phyloP scores from a whole-genome alignment of 2,329 filamentous ascomycete species.

The Lasiodiplodia sp. region DNA sequence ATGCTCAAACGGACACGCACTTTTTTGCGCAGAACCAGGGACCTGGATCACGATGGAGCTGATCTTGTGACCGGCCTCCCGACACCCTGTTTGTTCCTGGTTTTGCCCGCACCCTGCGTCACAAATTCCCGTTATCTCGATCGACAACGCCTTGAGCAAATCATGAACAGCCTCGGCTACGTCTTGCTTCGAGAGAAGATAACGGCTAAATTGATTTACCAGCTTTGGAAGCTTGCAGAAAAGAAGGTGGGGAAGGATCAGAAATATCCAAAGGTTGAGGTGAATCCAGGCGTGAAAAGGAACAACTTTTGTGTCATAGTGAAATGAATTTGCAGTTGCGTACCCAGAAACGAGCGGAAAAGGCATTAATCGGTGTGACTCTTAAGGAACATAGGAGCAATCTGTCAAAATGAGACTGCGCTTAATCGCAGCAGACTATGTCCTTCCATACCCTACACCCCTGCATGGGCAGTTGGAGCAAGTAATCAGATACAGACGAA shows the following conservation, averaged over 20 bases:
- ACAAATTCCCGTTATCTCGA: conserved; percentile 91
- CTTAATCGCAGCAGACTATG: too few relatives aligned
- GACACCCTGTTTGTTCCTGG: conserved; percentile 82
- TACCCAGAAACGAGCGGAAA: background rate
- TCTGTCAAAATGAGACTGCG: background rate
- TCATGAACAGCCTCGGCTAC: conserved; percentile 84
- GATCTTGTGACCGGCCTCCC: conserved; percentile 34
- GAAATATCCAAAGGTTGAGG: conserved; percentile 73
- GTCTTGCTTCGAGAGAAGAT: conserved; percentile 69
- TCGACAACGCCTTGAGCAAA: conserved; percentile 69
- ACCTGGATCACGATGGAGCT: conserved; percentile 31
- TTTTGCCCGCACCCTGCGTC: conserved; percentile 87
- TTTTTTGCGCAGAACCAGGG: conserved; percentile 38
- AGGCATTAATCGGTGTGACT: too few relatives aligned
- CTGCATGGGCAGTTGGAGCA: too few relatives aligned
- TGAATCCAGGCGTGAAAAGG: conserved; percentile 75
- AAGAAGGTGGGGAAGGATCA: conserved; percentile 36
- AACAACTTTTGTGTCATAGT: conserved; percentile 93
- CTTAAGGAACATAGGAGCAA: background rate
- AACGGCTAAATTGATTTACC: conserved; percentile 86
- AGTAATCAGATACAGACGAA: too few relatives aligned
- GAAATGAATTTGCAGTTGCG: conserved; percentile 34
- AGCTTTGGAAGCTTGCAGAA: conserved; percentile 73
- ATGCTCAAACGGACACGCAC: conserved; percentile 69
- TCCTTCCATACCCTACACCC: too few relatives aligned